A percentile compares a stretch with the other conserved stretches of the same genome.
phyloP scores from a whole-genome alignment of 768 basidiomycete genomes.

The Tricholoma sp. region DNA sequence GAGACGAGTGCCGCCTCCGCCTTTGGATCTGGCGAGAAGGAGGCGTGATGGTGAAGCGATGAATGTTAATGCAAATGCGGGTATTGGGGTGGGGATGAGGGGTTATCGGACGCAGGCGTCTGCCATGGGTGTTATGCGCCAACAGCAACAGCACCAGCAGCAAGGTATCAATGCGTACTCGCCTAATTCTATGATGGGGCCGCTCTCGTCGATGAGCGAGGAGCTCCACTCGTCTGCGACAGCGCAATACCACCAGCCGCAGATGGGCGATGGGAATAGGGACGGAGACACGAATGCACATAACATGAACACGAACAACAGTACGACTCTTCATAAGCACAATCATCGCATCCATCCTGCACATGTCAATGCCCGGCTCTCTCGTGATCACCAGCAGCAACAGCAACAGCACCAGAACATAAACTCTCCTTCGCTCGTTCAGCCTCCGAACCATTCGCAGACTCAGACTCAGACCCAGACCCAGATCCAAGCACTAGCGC shows the following conservation, averaged over 20 bases:
- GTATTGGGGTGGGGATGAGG: conserved; percentile 35
- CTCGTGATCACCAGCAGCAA: conserved; percentile 15
- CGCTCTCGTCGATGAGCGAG: conserved; percentile 21
- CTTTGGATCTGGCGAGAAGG: conserved; percentile 26
- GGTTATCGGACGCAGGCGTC: conserved; percentile 37
- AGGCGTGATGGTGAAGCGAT: conserved; percentile 14
- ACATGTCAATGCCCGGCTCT: conserved; percentile 23
- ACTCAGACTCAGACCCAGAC: conserved; percentile 5
- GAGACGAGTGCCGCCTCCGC: conserved; percentile 19
- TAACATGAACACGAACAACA: conserved; percentile 7
- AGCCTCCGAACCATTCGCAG: conserved; percentile 3
- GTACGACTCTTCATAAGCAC: conserved; percentile 12
- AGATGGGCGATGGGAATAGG: neutral
- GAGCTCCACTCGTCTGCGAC: conserved; percentile 29
- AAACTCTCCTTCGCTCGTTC: conserved; percentile 10
- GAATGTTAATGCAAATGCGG: conserved; percentile 6
- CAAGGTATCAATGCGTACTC: conserved; percentile 8
- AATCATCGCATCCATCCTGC: conserved; percentile 19
- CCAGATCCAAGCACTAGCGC: conserved; percentile 6
- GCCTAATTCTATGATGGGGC: conserved; percentile 14
- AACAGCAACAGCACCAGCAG: conserved; percentile 6
- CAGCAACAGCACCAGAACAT: conserved; percentile 13
- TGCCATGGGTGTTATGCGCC: conserved; percentile 21
- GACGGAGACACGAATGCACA: conserved; percentile 6
- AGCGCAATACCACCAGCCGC: neutral